These are phyloP conservation scores for Picea abies DNA, from an alignment of 83 land plant species.

Conservation along the genomic window DNA sequence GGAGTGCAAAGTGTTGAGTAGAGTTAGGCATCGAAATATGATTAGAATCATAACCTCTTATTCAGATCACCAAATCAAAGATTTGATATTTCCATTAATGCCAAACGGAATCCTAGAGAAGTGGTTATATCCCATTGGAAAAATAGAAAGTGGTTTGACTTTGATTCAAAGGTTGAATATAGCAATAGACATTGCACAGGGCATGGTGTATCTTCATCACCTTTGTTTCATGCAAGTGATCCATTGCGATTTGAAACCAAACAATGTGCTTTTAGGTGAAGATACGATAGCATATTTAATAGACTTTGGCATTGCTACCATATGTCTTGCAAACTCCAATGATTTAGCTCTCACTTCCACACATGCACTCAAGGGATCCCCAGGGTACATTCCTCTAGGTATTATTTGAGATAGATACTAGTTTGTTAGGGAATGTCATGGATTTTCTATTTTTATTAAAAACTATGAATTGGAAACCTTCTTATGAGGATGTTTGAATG, in stretches of 20 bases:
- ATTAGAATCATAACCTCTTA: conserved; percentile 22
- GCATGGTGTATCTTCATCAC: conserved; percentile 28
- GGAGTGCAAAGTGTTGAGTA: conserved; percentile 23
- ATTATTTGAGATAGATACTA: background rate
- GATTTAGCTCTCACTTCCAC: too few species aligned
- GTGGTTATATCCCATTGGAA: background rate
- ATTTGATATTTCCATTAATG: conserved; percentile 18
- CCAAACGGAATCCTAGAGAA: conserved; percentile 19
- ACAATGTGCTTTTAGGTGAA: conserved; percentile 24
- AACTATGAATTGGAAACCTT: too few species aligned
- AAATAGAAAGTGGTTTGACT: background rate
- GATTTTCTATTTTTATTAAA: too few species aligned
- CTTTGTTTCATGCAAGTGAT: conserved; percentile 6
- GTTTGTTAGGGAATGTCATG: too few species aligned
- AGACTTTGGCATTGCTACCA: conserved; percentile 17
- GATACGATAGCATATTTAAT: conserved; percentile 16
- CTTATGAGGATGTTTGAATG: too few species aligned
- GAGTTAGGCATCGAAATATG: conserved; percentile 28
- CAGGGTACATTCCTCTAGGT: conserved; percentile 26
- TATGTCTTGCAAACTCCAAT: background rate
- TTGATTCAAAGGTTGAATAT: conserved; percentile 20
- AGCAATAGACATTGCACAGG: conserved; percentile 26
- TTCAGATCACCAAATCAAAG: conserved; percentile 20
- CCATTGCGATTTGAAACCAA: conserved; percentile 29
- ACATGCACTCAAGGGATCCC: conserved; percentile 6